phyloP scores from a whole-genome alignment of 305 asterid species.

The Solanum hybrid region DNA sequence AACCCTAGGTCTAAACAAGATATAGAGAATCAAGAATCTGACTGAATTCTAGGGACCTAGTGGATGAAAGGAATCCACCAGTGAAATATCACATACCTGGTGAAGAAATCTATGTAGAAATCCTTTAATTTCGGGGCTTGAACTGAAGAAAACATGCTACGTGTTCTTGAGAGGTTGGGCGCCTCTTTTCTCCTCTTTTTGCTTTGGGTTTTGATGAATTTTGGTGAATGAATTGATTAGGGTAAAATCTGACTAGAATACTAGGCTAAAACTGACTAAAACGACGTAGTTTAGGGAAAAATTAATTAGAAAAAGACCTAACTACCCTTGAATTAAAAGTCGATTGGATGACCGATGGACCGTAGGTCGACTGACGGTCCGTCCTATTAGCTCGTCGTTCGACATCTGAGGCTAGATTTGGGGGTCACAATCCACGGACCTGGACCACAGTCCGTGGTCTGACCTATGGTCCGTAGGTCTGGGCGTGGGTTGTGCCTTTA shows the following conservation, averaged over 20 bases:
- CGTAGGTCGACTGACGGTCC: neutral
- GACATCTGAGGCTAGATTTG: neutral
- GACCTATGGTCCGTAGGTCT: neutral
- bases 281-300: neutral
- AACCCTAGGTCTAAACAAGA: neutral
- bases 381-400: neutral
- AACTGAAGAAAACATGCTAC: neutral
- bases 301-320: neutral
- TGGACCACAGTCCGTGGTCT: neutral
- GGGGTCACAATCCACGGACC: neutral
- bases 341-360: neutral
- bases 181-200: neutral
- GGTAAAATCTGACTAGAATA: neutral
- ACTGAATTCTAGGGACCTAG: neutral
- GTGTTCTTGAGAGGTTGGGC: neutral
- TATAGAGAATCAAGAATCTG: neutral
- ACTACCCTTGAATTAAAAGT: neutral
- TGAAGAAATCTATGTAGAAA: neutral
- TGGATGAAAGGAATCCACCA: neutral
- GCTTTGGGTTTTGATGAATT: neutral
- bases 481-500: neutral
- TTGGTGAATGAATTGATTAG: neutral
- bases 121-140: neutral
- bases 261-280: neutral
- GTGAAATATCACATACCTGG: neutral